Conservation (phyloP, 495 filamentous ascomycete species). For the Parathielavia hyrcaniae region DNA sequence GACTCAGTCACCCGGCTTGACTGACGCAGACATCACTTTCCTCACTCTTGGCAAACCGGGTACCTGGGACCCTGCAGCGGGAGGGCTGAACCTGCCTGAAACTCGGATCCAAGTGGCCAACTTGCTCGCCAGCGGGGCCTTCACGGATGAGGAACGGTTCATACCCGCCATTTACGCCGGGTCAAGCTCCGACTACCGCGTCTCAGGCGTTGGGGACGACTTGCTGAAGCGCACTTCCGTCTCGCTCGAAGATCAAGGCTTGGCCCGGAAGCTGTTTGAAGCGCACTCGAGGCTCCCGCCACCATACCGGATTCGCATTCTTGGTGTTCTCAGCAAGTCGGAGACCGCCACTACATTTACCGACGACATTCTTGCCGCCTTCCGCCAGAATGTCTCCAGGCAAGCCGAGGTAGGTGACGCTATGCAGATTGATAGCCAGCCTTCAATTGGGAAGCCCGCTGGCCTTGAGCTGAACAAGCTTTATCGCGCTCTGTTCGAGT, state of each 20-base stretch:
- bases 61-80: conserved; percentile 58
- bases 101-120: conserved; percentile 59
- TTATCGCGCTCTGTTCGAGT: conserved; percentile 77
- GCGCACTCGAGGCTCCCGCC: conserved; percentile 66
- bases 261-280: conserved; percentile 59
- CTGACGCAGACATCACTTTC: conserved; percentile 64
- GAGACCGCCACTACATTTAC: conserved; percentile 57
- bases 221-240: conserved; percentile 68
- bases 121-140: conserved; percentile 78
- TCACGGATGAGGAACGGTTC: conserved; percentile 71
- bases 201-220: conserved; percentile 76
- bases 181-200: conserved; percentile 70
- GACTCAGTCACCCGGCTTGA: conserved; percentile 59
- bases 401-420: conserved; percentile 25
- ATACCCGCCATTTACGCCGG: conserved; percentile 78
- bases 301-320: conserved; percentile 67
- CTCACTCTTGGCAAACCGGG: conserved; percentile 62
- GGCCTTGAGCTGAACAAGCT: conserved; percentile 43
- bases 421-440: conserved; percentile 33
- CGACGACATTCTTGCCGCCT: conserved; percentile 46
- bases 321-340: conserved; percentile 72
- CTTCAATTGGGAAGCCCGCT: conserved; percentile 7
- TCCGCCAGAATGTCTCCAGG: conserved; percentile 8
- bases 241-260: conserved; percentile 60
- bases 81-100: conserved; percentile 60